Conservation (phyloP, 2,329 filamentous ascomycete genomes). For the Fusarium marasasianum region DNA sequence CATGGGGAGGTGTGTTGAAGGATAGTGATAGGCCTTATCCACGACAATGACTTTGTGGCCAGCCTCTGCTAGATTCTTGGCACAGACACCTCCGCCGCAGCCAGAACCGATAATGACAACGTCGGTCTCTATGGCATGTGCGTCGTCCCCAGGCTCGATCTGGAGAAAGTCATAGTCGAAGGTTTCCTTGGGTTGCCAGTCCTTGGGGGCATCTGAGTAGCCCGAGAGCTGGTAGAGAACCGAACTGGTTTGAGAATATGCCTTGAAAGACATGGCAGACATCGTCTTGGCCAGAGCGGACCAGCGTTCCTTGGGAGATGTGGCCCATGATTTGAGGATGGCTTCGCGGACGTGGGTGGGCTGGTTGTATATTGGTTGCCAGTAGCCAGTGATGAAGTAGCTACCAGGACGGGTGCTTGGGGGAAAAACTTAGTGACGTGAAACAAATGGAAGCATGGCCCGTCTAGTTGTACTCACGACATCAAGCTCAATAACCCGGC, state of each 20-base stretch:
- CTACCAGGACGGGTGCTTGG: constrained; percentile 70
- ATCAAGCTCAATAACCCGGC: constrained; percentile 53
- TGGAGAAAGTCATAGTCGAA: constrained; percentile 71
- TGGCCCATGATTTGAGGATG: constrained; percentile 71
- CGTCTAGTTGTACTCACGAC: constrained; percentile 53
- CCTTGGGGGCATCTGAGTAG: constrained; percentile 63
- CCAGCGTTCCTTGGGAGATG: constrained; percentile 63
- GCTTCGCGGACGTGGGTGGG: constrained; percentile 67
- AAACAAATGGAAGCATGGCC: not conserved
- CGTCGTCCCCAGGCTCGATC: constrained; percentile 52
- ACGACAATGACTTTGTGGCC: constrained; percentile 81
- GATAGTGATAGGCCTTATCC: constrained; percentile 83
- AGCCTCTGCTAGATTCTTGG: constrained; percentile 82
- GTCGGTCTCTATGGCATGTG: constrained; percentile 77
- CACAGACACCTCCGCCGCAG: constrained; percentile 83
- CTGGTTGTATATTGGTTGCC: constrained; percentile 69
- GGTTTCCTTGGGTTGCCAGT: constrained; percentile 60
- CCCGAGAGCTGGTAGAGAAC: constrained; percentile 65
- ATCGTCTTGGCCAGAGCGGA: constrained; percentile 66
- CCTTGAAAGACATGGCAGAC: constrained; percentile 62
- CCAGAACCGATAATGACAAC: constrained; percentile 88
- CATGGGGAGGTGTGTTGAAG: constrained; percentile 79
- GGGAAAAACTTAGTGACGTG: not conserved
- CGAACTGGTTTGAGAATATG: constrained; percentile 65
- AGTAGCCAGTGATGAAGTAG: constrained; percentile 73